phyloP scores from a whole-genome alignment of 495 filamentous ascomycete genomes.

The Bryoglossum gracile region DNA sequence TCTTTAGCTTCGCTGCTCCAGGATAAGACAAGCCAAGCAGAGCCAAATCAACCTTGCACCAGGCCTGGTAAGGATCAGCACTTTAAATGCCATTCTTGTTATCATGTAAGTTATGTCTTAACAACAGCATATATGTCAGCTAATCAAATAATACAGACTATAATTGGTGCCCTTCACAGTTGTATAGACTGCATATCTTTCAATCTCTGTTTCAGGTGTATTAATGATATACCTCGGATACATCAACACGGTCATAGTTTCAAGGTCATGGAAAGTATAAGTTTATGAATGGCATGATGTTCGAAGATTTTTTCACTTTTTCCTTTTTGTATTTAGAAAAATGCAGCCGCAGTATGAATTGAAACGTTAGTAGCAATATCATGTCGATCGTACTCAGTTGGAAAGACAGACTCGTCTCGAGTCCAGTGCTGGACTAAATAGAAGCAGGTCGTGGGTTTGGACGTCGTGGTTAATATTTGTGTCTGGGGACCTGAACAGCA shows the following conservation, averaged over 20 bases:
- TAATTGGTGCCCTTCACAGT: not conserved
- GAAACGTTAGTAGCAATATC: no score
- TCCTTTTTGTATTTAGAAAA: not conserved
- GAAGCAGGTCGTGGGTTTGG: no score
- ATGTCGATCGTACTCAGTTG: no score
- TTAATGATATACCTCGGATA: not conserved
- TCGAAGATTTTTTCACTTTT: not conserved
- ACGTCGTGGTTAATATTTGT: no score
- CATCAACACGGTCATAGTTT: not conserved
- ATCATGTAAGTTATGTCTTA: constrained; percentile 7
- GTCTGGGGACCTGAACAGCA: no score
- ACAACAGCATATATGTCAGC: not conserved
- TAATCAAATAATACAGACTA: not conserved
- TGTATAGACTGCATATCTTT: not conserved
- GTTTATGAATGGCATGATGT: not conserved
- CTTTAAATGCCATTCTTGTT: constrained; percentile 1
- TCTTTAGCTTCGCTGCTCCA: constrained; percentile 34
- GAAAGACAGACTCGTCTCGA: no score
- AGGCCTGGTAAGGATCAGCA: constrained; percentile 1
- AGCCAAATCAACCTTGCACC: not conserved
- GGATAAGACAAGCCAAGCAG: constrained; percentile 12
- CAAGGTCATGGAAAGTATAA: not conserved
- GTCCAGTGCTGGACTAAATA: no score
- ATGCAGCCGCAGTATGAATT: no score
- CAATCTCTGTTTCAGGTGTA: not conserved